Conservation (phyloP, 768 basidiomycete species). For the Leccinum uliginosum region DNA sequence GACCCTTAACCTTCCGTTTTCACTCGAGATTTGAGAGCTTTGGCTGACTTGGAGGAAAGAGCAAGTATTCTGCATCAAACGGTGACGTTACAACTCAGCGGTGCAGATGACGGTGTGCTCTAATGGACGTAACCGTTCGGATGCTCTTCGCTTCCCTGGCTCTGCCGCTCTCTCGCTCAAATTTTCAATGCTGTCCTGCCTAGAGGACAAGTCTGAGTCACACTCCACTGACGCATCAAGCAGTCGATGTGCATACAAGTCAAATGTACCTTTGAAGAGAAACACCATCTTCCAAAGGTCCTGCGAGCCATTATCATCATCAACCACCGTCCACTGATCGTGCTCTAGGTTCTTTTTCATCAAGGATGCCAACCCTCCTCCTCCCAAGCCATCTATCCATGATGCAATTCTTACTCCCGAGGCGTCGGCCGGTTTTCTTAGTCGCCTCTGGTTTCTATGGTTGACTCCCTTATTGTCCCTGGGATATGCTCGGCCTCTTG, state of each 20-base stretch:
- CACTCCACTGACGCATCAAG: neutral
- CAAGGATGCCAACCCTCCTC: conserved; percentile 28
- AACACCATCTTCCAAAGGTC: conserved; percentile 1
- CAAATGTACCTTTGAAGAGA: neutral
- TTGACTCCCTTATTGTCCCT: conserved; percentile 65
- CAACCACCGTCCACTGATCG: neutral
- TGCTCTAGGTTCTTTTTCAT: conserved; percentile 8
- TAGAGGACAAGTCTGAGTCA: conserved; percentile 1
- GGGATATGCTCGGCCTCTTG: conserved; percentile 78
- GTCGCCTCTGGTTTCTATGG: conserved; percentile 68
- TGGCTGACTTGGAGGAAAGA: too few species aligned
- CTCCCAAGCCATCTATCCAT: conserved; percentile 50
- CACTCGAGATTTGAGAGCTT: too few species aligned
- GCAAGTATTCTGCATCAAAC: too few species aligned
- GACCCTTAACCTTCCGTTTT: too few species aligned
- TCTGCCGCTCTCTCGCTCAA: neutral
- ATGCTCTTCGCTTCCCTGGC: too few species aligned
- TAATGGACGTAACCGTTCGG: too few species aligned
- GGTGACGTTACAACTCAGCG: too few species aligned
- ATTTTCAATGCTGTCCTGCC: conserved; percentile 4
- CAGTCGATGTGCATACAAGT: neutral
- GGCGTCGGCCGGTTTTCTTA: conserved; percentile 54
- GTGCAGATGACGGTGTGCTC: too few species aligned
- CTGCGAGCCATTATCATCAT: neutral
- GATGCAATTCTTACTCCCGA: conserved; percentile 65